phyloP scores from a whole-genome alignment of 345 rosid genomes.

The Salix dunnii region DNA sequence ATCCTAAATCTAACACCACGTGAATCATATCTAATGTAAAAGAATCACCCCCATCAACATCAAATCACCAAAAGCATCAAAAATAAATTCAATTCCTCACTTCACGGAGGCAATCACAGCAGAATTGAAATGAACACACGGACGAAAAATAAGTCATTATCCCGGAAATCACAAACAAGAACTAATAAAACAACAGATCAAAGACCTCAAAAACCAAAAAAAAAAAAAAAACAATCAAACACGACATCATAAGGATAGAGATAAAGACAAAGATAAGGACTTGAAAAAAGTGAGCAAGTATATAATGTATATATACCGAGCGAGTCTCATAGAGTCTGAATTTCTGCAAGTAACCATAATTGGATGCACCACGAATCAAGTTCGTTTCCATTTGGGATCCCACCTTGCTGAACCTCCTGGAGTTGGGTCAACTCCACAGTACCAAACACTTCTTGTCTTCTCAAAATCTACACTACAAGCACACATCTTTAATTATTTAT shows the following conservation, averaged over 20 bases:
- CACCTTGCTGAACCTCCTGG: not conserved
- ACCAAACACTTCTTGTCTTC: not conserved
- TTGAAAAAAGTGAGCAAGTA: not conserved
- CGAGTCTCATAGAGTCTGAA: constrained; percentile 83
- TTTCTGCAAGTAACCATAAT: constrained; percentile 57
- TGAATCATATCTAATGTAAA: constrained; percentile 1
- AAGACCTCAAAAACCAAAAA: not conserved
- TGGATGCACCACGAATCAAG: constrained; percentile 25
- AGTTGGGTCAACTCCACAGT: constrained; percentile 20
- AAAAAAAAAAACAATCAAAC: not conserved
- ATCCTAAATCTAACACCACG: not conserved
- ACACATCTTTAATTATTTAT: not conserved
- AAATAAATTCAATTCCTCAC: not conserved
- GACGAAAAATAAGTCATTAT: not conserved
- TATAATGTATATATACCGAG: constrained; percentile 44
- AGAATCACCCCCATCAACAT: not conserved
- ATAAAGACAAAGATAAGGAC: too few relatives aligned
- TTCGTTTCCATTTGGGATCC: constrained; percentile 13
- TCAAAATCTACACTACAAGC: constrained; percentile 12
- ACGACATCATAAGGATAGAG: not conserved
- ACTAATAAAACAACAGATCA: not conserved
- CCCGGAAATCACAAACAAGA: not conserved
- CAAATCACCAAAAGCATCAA: not conserved
- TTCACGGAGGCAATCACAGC: not conserved
- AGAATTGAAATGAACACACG: too few relatives aligned